Percentiles rank a stretch among this genome's conserved stretches.
These are phyloP conservation scores for Omphalotus olearius DNA, from an alignment of 1,284 basidiomycete species.

Conservation along the genomic window DNA sequence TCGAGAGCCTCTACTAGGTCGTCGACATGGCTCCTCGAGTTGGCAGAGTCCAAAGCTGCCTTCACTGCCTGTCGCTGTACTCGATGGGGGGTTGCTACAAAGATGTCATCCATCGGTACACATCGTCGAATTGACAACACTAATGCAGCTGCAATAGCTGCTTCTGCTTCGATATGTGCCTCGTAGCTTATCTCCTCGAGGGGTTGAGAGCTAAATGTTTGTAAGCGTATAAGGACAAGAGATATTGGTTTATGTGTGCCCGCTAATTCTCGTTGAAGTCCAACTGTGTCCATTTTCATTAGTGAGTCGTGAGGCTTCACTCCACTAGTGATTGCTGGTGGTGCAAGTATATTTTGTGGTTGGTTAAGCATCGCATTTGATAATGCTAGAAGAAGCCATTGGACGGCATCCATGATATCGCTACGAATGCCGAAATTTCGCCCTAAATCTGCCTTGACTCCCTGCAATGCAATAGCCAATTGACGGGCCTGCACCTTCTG, in stretches of 20 bases:
- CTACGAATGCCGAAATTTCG: constrained; percentile 20
- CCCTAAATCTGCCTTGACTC: constrained; percentile 17
- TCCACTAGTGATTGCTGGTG: constrained; percentile 20
- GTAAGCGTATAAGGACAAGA: constrained; percentile 34
- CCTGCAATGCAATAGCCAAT: constrained; percentile 31
- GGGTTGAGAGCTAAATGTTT: constrained; percentile 22
- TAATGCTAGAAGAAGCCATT: constrained; percentile 31
- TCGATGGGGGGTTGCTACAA: constrained; percentile 46
- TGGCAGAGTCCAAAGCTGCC: constrained; percentile 26
- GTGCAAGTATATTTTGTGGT: constrained; percentile 28
- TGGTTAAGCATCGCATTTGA: constrained; percentile 36
- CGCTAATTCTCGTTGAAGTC: constrained; percentile 4
- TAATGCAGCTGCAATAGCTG: constrained; percentile 39
- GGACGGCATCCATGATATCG: constrained; percentile 23
- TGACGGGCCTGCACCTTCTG: constrained; percentile 40
- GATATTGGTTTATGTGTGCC: constrained; percentile 31
- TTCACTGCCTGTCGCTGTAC: constrained; percentile 45
- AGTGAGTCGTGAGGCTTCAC: background rate
- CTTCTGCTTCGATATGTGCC: constrained; percentile 41
- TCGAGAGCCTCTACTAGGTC: constrained; percentile 14
- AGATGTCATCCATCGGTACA: constrained; percentile 38
- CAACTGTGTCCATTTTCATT: background rate
- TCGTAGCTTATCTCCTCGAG: constrained; percentile 37
- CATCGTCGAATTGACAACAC: constrained; percentile 33
- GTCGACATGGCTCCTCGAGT: constrained; percentile 1